Evolutionary conservation across 345 rosid genomes (phyloP).

Genomic region (Punica granatum): DNA sequence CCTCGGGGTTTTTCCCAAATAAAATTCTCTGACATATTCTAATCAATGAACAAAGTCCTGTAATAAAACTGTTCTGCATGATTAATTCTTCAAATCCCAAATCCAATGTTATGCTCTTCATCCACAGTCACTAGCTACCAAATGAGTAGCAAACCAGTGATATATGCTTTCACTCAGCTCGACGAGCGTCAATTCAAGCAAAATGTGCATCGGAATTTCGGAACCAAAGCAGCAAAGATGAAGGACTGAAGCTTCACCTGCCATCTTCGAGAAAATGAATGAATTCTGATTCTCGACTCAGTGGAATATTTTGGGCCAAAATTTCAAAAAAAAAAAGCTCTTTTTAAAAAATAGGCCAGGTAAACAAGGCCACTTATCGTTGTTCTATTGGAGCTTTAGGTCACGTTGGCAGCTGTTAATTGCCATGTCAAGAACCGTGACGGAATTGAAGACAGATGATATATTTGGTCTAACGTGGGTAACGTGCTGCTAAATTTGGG

Average conservation of each 20-base stretch:
- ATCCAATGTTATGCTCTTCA: not conserved
- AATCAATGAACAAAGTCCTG: not conserved
- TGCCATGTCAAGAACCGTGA: too few species aligned
- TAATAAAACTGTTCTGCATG: too few species aligned
- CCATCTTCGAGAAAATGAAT: not conserved
- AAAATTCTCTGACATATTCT: not conserved
- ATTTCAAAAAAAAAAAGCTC: too few species aligned
- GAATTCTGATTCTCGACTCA: not conserved
- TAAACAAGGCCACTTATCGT: too few species aligned
- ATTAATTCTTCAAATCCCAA: not conserved
- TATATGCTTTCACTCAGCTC: not conserved
- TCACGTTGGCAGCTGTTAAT: too few species aligned
- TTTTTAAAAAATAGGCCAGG: too few species aligned
- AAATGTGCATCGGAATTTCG: not conserved
- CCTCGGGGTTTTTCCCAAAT: too few species aligned
- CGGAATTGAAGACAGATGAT: too few species aligned
- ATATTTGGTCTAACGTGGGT: too few species aligned
- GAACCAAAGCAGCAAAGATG: not conserved
- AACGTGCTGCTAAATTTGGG: too few species aligned
- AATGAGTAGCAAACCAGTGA: not conserved
- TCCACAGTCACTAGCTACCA: not conserved
- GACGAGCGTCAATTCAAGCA: not conserved
- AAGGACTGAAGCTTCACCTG: slow-evolving; percentile 8
- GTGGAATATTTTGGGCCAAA: too few species aligned
- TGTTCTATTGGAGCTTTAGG: too few species aligned